Conservation (phyloP, 768 basidiomycete species). For the Botryobasidium botryosum region DNA sequence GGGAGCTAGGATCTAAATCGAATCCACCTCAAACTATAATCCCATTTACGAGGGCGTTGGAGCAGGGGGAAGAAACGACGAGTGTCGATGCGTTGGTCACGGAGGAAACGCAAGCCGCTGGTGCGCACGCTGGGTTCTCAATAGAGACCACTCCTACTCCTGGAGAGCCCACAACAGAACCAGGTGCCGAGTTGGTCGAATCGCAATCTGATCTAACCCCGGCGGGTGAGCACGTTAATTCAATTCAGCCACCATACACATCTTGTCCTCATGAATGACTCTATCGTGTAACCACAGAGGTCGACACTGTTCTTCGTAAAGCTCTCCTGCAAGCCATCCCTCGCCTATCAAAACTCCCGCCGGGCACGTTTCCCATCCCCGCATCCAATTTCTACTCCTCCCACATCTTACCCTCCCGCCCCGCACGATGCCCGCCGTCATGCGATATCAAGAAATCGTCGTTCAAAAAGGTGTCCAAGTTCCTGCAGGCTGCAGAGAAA, state of each 20-base stretch:
- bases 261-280: not conserved
- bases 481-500: conserved; percentile 67
- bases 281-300: conserved; percentile 28
- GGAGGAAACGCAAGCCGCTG: no score
- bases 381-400: conserved; percentile 61
- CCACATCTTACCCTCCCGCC: conserved; percentile 65
- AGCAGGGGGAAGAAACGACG: no score
- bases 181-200: no score
- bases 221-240: conserved; percentile 6
- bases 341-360: conserved; percentile 9
- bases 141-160: no score
- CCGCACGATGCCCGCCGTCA: conserved; percentile 40
- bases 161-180: no score
- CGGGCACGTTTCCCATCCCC: conserved; percentile 34
- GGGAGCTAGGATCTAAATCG: conserved; percentile 49
- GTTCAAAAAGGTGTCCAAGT: conserved; percentile 65
- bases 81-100: no score
- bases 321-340: conserved; percentile 52
- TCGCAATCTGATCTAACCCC: conserved; percentile 10
- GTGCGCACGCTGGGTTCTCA: no score
- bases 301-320: conserved; percentile 37
- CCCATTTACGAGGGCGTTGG: no score
- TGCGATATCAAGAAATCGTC: conserved; percentile 51
- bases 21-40: conserved; percentile 37
- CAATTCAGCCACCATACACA: not conserved